A percentile compares a stretch with the other conserved stretches of the same genome.
Evolutionary conservation across 371 early-diverging fungal species (phyloP).

Genomic region (Basidiobolus meristosporus): DNA sequence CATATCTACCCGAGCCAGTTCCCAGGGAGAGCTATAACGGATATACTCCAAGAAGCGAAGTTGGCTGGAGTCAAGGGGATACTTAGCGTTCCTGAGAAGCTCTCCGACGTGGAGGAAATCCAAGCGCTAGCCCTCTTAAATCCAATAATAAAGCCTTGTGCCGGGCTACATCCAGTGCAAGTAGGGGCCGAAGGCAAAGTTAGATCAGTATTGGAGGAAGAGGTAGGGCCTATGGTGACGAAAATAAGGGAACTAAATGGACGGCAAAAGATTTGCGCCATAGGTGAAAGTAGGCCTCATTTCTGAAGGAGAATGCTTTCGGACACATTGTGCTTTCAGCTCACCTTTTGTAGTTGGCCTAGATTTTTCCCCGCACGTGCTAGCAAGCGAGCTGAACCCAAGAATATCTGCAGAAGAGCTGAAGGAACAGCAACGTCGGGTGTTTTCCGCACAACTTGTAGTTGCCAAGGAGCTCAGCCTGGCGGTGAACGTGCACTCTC

Average conservation of each 20-base stretch:
- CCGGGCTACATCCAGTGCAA: not conserved
- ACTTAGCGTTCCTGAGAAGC: not conserved
- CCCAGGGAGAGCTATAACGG: not conserved
- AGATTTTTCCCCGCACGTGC: slow-evolving; percentile 40
- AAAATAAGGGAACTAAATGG: not conserved
- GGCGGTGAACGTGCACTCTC: slow-evolving; percentile 45
- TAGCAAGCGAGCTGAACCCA: slow-evolving; percentile 10
- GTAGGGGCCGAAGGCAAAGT: not conserved
- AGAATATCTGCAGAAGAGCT: slow-evolving; percentile 12
- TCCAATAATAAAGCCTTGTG: not conserved
- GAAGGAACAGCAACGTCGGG: slow-evolving; percentile 24
- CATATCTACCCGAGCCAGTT: not conserved
- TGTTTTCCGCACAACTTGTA: slow-evolving; percentile 26
- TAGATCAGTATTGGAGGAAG: no score
- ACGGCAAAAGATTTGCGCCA: not conserved
- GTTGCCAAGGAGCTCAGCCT: slow-evolving; percentile 25
- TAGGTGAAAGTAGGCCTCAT: not conserved
- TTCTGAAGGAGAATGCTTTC: not conserved
- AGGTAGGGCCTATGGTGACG: not conserved
- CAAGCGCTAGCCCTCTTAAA: not conserved
- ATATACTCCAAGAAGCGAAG: not conserved
- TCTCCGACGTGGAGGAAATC: not conserved
- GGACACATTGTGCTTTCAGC: not conserved
- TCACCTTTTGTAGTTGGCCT: slow-evolving; percentile 38
- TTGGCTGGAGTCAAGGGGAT: not conserved